Evolutionary conservation across 371 early-diverging fungal species (phyloP).

Genomic region (Mucor sp.): DNA sequence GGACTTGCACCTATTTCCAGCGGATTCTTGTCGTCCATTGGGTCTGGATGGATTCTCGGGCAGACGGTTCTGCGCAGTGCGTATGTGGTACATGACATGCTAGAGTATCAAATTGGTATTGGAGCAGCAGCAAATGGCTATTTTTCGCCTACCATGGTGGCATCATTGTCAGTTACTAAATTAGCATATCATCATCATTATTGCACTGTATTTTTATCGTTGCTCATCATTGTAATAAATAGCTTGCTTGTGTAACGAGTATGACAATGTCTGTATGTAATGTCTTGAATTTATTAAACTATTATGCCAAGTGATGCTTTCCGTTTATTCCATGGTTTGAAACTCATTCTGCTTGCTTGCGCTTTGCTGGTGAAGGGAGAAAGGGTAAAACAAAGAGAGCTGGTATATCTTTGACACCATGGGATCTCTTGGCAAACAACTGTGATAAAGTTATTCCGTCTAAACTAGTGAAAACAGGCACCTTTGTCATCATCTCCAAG

Average conservation of each 20-base stretch:
- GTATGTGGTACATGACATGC: conserved; percentile 38
- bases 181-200: background rate
- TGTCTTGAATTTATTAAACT: background rate
- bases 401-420: background rate
- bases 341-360: background rate
- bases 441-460: background rate
- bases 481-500: background rate
- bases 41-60: conserved; percentile 29
- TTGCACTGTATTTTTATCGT: background rate
- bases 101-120: conserved; percentile 14
- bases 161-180: conserved; percentile 2
- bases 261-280: background rate
- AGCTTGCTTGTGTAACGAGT: background rate
- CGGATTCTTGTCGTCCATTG: conserved; percentile 9
- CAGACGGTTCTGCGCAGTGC: conserved; percentile 35
- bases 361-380: background rate
- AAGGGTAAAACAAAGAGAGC: background rate
- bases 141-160: conserved; percentile 9
- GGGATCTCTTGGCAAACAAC: conserved; percentile 1
- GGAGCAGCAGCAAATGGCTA: conserved; percentile 23
- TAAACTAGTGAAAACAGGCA: background rate
- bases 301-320: background rate
- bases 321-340: background rate
- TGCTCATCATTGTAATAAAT: background rate
- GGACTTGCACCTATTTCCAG: conserved; percentile 27